Evolutionary conservation across 805 yeast species (phyloP).

Genomic region (Starmerella roubikii): DNA sequence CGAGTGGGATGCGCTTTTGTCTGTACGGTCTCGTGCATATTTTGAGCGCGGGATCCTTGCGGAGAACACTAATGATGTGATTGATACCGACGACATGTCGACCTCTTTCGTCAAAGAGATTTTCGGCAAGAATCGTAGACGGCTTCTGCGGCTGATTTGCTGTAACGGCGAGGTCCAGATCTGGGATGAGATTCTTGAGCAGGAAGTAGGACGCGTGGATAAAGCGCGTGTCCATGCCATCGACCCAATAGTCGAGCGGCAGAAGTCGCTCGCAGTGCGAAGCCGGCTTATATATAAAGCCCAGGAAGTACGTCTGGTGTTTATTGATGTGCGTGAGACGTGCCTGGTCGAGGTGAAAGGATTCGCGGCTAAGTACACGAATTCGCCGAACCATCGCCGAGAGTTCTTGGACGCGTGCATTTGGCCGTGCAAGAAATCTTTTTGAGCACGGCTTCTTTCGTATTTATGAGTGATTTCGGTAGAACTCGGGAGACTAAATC

Average conservation of each 20-base stretch:
- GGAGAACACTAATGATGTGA: slow-evolving; percentile 13
- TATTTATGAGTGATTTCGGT: too few species aligned
- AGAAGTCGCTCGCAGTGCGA: too few species aligned
- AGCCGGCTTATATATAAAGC: background rate
- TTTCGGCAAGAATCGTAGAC: background rate
- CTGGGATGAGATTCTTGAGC: slow-evolving; percentile 14
- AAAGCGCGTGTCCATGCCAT: background rate
- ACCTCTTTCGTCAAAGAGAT: slow-evolving; percentile 16
- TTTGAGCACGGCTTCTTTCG: background rate
- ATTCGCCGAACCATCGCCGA: background rate
- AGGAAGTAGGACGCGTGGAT: slow-evolving; percentile 4
- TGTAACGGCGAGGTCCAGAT: slow-evolving; percentile 4
- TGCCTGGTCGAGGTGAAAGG: slow-evolving; percentile 12
- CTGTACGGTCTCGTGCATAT: slow-evolving; percentile 12
- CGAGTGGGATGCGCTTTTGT: slow-evolving; percentile 16
- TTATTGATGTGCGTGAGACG: slow-evolving; percentile 10
- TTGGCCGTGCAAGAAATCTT: background rate
- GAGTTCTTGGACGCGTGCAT: slow-evolving; percentile 11
- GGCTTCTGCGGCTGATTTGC: slow-evolving; percentile 9
- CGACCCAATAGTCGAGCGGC: background rate
- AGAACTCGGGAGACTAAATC: too few species aligned
- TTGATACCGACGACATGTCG: slow-evolving; percentile 6
- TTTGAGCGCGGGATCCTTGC: slow-evolving; percentile 12
- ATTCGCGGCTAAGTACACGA: slow-evolving; percentile 9
- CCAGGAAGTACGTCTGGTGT: slow-evolving; percentile 2